Conservation (phyloP, 768 basidiomycete species). For the Suillus brevipes region DNA sequence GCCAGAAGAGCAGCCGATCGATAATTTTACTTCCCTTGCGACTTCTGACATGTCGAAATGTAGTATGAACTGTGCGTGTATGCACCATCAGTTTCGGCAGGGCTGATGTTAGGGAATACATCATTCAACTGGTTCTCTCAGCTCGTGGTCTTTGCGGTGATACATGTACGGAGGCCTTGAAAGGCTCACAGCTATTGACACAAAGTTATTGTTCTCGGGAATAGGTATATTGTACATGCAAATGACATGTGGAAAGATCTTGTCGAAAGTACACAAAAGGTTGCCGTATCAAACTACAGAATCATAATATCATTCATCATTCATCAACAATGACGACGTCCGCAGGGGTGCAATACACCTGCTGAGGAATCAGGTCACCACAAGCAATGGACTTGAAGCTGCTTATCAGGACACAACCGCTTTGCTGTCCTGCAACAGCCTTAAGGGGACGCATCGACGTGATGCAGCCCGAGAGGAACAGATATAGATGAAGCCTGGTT, state of each 20-base stretch:
- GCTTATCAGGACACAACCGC: too few relatives aligned
- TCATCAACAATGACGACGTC: background rate
- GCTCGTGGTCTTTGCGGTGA: background rate
- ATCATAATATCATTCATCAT: background rate
- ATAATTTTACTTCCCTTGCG: background rate
- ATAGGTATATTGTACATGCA: background rate
- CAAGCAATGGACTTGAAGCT: background rate
- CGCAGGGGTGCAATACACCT: background rate
- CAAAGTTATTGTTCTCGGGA: background rate
- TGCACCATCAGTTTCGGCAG: background rate
- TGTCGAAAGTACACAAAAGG: background rate
- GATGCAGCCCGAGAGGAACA: background rate
- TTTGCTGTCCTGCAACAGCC: background rate
- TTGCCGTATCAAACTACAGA: background rate
- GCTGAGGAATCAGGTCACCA: background rate
- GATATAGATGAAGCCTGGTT: background rate
- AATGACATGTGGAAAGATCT: background rate
- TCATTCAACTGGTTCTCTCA: background rate
- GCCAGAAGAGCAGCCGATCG: background rate
- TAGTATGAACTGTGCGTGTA: background rate
- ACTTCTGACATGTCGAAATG: background rate
- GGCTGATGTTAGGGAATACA: background rate
- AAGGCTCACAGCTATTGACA: background rate
- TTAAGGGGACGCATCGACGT: background rate
- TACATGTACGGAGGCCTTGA: background rate